phyloP scores from a whole-genome alignment of 2,329 filamentous ascomycete species.

The Calcarisporium arbuscula region DNA sequence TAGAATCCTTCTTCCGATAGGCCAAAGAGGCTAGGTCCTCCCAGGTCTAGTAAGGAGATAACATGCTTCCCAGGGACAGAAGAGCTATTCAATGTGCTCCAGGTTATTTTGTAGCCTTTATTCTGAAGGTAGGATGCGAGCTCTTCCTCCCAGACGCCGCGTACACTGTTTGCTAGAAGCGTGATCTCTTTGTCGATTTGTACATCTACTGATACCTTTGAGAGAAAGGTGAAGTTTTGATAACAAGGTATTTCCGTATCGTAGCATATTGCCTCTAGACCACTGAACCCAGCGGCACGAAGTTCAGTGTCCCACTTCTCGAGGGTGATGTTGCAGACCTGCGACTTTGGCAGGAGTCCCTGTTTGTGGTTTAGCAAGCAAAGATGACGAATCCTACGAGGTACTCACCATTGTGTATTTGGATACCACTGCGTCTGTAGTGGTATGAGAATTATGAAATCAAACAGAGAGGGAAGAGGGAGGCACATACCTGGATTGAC shows the following conservation, averaged over 20 bases:
- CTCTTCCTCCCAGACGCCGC: neutral
- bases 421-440: neutral
- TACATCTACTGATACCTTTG: neutral
- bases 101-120: neutral
- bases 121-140: neutral
- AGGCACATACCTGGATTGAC: neutral
- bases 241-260: too few relatives aligned
- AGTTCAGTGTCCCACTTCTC: neutral
- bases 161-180: neutral
- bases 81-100: neutral
- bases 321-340: too few relatives aligned
- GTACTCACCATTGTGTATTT: neutral
- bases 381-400: neutral
- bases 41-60: slow-evolving; percentile 2
- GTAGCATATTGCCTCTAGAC: neutral
- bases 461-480: neutral
- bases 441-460: neutral
- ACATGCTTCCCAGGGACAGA: neutral
- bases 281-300: neutral
- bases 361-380: neutral
- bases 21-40: neutral
- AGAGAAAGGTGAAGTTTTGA: neutral
- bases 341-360: neutral
- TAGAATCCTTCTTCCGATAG: neutral
- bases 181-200: neutral